Evolutionary conservation across 1,284 basidiomycete species (phyloP).

Genomic region (Pseudomicrostroma phylloplanum): DNA sequence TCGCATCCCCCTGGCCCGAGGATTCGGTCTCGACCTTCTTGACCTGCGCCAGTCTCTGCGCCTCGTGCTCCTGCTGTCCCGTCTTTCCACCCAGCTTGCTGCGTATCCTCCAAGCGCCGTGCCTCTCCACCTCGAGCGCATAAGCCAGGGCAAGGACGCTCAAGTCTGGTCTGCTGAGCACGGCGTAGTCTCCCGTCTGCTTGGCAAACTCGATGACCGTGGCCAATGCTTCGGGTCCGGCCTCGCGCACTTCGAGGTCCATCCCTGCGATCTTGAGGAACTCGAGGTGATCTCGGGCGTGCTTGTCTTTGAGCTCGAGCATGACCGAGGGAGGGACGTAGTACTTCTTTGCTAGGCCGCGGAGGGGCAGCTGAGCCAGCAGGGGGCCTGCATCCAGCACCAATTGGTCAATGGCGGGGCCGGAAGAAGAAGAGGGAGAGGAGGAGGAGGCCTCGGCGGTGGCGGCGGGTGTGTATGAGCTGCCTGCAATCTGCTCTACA

Average conservation of each 20-base stretch:
- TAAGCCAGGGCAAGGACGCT: constrained; percentile 85
- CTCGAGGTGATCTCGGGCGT: constrained; percentile 42
- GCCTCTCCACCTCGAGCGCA: constrained; percentile 62
- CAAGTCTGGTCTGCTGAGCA: constrained; percentile 84
- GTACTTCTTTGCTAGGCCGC: constrained; percentile 40
- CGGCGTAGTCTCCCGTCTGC: constrained; percentile 92
- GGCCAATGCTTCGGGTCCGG: constrained; percentile 36
- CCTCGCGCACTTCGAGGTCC: constrained; percentile 38
- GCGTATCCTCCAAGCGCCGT: constrained; percentile 56
- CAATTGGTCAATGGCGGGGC: constrained; percentile 37
- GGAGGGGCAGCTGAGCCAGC: constrained; percentile 38
- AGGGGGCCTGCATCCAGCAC: constrained; percentile 48
- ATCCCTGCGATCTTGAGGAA: constrained; percentile 34
- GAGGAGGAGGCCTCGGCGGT: no score
- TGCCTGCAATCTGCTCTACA: no score
- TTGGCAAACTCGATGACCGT: constrained; percentile 83
- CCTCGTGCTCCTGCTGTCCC: constrained; percentile 33
- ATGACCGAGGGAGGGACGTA: constrained; percentile 42
- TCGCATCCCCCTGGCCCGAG: not conserved
- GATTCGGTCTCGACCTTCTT: not conserved
- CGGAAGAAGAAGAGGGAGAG: not conserved
- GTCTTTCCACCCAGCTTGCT: constrained; percentile 52
- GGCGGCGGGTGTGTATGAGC: not conserved
- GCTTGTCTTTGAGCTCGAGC: constrained; percentile 44
- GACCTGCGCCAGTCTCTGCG: constrained; percentile 14